Percentiles rank a stretch among this genome's conserved stretches.
phyloP scores from a whole-genome alignment of 306 rosid species.

The Quercus suber region DNA sequence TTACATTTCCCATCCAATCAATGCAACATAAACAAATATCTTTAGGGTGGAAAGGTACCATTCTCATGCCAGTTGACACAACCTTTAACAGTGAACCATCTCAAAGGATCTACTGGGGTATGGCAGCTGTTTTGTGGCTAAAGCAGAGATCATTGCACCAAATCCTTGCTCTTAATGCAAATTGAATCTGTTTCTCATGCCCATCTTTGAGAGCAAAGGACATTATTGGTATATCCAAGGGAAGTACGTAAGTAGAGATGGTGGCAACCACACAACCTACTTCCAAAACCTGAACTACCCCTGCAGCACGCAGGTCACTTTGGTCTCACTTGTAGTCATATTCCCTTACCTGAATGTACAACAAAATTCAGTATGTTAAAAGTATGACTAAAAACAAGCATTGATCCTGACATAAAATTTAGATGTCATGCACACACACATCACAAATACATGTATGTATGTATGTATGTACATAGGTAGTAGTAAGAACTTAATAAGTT shows the following conservation, averaged over 20 bases:
- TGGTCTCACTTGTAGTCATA: constrained; percentile 63
- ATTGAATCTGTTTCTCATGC: too few relatives aligned
- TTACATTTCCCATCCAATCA: too few relatives aligned
- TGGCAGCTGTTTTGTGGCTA: constrained; percentile 85
- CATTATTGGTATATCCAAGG: too few relatives aligned
- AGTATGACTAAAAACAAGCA: neutral
- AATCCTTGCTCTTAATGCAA: constrained; percentile 58
- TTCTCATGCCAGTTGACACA: constrained; percentile 86
- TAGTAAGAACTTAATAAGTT: too few relatives aligned
- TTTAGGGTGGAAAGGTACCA: constrained; percentile 41
- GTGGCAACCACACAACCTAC: too few relatives aligned
- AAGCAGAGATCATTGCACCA: constrained; percentile 81
- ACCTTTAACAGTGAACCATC: constrained; percentile 93
- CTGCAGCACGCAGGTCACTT: too few relatives aligned
- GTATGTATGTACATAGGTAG: too few relatives aligned
- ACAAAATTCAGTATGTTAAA: constrained; percentile 3
- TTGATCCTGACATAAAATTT: neutral
- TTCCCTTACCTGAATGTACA: constrained; percentile 60
- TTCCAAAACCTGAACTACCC: too few relatives aligned
- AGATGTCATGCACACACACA: too few relatives aligned
- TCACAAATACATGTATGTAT: too few relatives aligned
- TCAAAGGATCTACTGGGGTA: constrained; percentile 79
- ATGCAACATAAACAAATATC: constrained; percentile 5
- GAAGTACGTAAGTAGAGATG: too few relatives aligned
- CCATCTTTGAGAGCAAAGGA: too few relatives aligned